These are phyloP conservation scores for Prunus padus DNA, from an alignment of 306 rosid genomes.

Conservation along the genomic window DNA sequence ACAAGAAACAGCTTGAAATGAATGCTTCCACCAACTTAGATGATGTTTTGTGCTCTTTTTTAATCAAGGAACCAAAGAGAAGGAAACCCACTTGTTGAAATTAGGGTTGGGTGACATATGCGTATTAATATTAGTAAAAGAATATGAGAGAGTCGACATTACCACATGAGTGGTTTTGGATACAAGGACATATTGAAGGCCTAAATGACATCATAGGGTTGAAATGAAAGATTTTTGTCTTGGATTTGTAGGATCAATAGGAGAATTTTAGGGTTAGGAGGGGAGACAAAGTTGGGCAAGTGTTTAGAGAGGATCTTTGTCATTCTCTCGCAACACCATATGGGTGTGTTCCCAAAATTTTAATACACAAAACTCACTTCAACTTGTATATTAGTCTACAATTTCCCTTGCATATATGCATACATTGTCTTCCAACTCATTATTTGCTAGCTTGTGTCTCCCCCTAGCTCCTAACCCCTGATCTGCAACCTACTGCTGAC, in stretches of 20 bases:
- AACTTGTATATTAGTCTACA: conserved; percentile 20
- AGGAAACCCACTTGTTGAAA: conserved; percentile 26
- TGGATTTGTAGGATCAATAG: conserved; percentile 9
- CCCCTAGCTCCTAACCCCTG: conserved; percentile 11
- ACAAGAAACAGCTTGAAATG: not conserved
- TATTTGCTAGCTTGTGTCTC: conserved; percentile 26
- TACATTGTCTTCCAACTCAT: conserved; percentile 23
- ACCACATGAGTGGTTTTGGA: conserved; percentile 52
- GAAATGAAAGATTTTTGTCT: conserved; percentile 19
- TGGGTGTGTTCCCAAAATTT: conserved; percentile 35
- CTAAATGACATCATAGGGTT: conserved; percentile 26
- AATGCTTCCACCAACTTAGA: conserved; percentile 9
- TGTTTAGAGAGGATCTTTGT: conserved; percentile 32
- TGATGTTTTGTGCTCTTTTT: conserved; percentile 35
- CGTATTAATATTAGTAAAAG: not conserved
- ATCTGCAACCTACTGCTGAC: conserved; percentile 16
- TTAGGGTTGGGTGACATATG: conserved; percentile 13
- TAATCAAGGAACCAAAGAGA: conserved; percentile 24
- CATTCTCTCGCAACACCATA: conserved; percentile 31
- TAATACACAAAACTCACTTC: conserved; percentile 29
- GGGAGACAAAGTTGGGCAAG: conserved; percentile 30
- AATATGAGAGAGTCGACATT: conserved; percentile 30
- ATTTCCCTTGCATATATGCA: no score
- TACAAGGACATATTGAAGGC: conserved; percentile 40
- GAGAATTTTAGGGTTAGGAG: conserved; percentile 15